These are phyloP conservation scores for Coriaria nepalensis DNA, from an alignment of 306 rosid species.

Conservation along the genomic window DNA sequence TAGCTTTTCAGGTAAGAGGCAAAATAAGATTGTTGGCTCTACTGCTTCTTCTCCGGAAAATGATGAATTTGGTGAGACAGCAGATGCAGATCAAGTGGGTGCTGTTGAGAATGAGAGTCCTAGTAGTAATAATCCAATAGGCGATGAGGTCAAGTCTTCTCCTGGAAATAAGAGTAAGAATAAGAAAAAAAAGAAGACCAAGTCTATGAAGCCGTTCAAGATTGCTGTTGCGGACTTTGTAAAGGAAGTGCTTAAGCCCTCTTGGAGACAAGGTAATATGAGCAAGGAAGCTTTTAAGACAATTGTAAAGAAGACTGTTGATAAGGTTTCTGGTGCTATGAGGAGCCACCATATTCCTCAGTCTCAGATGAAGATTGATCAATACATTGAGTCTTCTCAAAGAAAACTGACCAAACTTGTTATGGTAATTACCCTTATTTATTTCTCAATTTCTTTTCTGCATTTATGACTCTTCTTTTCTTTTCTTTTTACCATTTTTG, in stretches of 20 bases:
- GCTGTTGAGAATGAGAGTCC: slow-evolving; percentile 62
- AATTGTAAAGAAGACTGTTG: slow-evolving; percentile 94
- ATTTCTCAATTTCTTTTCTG: slow-evolving; percentile 9
- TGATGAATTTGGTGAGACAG: slow-evolving; percentile 86
- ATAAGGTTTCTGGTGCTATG: slow-evolving; percentile 97
- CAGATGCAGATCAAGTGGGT: slow-evolving; percentile 70
- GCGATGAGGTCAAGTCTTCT: slow-evolving; percentile 57
- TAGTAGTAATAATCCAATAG: slow-evolving; percentile 32
- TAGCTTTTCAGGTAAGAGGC: slow-evolving; percentile 40
- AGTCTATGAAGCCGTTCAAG: slow-evolving; percentile 74
- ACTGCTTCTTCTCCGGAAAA: slow-evolving; percentile 61
- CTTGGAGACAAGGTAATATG: slow-evolving; percentile 99
- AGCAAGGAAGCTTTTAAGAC: slow-evolving; percentile 98
- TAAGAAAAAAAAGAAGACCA: slow-evolving; percentile 60
- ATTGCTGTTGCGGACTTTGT: slow-evolving; percentile 83
- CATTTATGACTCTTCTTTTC: not conserved
- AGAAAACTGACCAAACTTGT: slow-evolving; percentile 90
- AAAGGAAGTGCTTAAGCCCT: slow-evolving; percentile 85
- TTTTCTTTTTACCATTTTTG: not conserved
- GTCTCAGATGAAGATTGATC: slow-evolving; percentile 79
- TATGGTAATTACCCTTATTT: slow-evolving; percentile 42
- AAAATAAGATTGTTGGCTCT: slow-evolving; percentile 54
- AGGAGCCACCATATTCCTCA: slow-evolving; percentile 79
- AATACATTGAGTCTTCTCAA: slow-evolving; percentile 79
- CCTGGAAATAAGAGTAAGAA: slow-evolving; percentile 6